These are phyloP conservation scores for Cynara cardunculus DNA, from an alignment of 129 eudicot genomes.

Conservation along the genomic window DNA sequence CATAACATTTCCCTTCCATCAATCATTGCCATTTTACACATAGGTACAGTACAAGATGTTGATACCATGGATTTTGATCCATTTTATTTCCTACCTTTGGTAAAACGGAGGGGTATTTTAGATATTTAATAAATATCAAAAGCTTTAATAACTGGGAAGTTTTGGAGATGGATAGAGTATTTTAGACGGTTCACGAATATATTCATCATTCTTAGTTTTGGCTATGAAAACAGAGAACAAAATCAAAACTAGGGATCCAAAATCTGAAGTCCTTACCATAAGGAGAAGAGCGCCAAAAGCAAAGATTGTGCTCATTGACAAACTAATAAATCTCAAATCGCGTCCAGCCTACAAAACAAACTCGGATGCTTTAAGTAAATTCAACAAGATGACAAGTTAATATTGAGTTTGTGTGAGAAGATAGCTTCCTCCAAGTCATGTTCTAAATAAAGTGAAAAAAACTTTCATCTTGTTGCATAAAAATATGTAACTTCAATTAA, in stretches of 20 bases:
- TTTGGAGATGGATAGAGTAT: too few species aligned
- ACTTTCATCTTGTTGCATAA: background rate
- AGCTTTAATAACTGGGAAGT: too few species aligned
- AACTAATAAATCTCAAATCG: conserved; percentile 75
- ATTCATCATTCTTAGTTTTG: too few species aligned
- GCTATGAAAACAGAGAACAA: too few species aligned
- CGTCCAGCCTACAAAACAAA: conserved; percentile 81
- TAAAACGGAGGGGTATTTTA: background rate
- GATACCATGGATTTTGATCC: background rate
- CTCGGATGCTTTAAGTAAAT: background rate
- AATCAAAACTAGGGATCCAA: background rate
- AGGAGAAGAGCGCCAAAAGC: conserved; percentile 63
- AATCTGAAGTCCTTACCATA: conserved; percentile 48
- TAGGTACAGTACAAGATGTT: background rate
- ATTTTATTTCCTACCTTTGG: background rate
- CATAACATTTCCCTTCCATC: background rate
- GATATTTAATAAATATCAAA: background rate
- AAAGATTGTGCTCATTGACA: conserved; percentile 72
- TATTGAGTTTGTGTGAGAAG: background rate
- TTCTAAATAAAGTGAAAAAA: background rate
- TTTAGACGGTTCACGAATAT: too few species aligned
- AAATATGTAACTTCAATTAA: too few species aligned
- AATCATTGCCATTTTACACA: background rate
- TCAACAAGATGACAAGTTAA: background rate
- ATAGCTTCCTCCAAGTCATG: background rate